These are phyloP conservation scores for Leptosphaerulina australis DNA, from an alignment of 2,329 filamentous ascomycete genomes.

Conservation along the genomic window DNA sequence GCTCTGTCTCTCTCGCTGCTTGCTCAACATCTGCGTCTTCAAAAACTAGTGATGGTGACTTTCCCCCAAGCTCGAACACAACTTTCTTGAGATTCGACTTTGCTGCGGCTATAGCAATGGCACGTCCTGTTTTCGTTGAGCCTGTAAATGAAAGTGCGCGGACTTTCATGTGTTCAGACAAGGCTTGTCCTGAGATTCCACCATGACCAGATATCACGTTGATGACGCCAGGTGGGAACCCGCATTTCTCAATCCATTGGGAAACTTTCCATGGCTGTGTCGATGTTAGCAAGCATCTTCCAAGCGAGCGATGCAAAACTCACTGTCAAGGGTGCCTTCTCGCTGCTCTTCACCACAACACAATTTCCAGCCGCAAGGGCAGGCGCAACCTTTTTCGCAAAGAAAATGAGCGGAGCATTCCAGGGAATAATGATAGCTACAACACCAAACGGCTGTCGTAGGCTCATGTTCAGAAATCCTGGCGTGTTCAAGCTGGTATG, in stretches of 20 bases:
- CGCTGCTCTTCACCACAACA: constrained; percentile 38
- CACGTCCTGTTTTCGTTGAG: constrained; percentile 82
- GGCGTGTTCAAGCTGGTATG: constrained; percentile 68
- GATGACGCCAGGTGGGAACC: constrained; percentile 78
- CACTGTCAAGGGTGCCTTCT: constrained; percentile 69
- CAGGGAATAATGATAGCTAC: constrained; percentile 79
- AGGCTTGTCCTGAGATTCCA: constrained; percentile 76
- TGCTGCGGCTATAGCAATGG: constrained; percentile 73
- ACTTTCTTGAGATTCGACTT: constrained; percentile 84
- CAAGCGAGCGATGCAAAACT: neutral
- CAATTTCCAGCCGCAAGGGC: constrained; percentile 36
- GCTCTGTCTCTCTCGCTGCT: constrained; percentile 61
- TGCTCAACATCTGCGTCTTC: constrained; percentile 80
- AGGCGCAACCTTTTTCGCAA: constrained; percentile 35
- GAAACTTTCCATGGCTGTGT: constrained; percentile 75
- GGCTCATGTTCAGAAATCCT: constrained; percentile 64
- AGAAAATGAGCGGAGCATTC: constrained; percentile 36
- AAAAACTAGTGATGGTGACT: constrained; percentile 81
- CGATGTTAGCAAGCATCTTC: neutral
- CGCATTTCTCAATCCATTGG: constrained; percentile 75
- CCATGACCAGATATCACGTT: constrained; percentile 81
- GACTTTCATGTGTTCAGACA: constrained; percentile 75
- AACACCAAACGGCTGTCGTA: constrained; percentile 78
- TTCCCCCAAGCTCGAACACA: constrained; percentile 83
- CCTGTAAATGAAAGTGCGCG: constrained; percentile 85